Evolutionary conservation across 2,329 filamentous ascomycete genomes (phyloP).

Genomic region (Colletotrichum echinochloae): DNA sequence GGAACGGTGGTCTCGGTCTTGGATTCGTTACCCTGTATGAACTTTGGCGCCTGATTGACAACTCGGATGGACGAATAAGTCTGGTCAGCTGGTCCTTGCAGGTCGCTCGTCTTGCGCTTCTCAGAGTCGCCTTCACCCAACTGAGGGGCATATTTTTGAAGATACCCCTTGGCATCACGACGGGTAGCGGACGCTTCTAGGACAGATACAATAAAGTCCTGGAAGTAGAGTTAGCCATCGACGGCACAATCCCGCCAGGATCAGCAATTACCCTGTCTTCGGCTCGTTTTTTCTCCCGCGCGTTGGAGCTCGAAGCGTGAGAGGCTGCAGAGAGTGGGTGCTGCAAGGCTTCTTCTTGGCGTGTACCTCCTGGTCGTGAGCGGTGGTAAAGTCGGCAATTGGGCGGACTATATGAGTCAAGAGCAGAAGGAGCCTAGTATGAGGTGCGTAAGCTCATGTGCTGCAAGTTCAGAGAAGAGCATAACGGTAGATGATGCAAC

Average conservation of each 20-base stretch:
- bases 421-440: slow-evolving; percentile 20
- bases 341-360: slow-evolving; percentile 34
- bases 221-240: slow-evolving; percentile 30
- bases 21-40: slow-evolving; percentile 49
- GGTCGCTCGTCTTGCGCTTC: slow-evolving; percentile 12
- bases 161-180: slow-evolving; percentile 90
- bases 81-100: slow-evolving; percentile 19
- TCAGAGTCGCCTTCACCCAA: slow-evolving; percentile 19
- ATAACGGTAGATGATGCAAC: neutral
- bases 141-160: slow-evolving; percentile 78
- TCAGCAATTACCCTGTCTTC: slow-evolving; percentile 57
- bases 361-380: slow-evolving; percentile 19
- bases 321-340: slow-evolving; percentile 32
- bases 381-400: slow-evolving; percentile 35
- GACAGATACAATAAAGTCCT: slow-evolving; percentile 90
- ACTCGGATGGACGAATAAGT: slow-evolving; percentile 46
- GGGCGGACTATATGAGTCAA: slow-evolving; percentile 27
- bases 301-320: slow-evolving; percentile 34
- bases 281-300: slow-evolving; percentile 57
- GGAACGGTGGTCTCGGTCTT: slow-evolving; percentile 37
- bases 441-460: neutral
- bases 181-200: slow-evolving; percentile 91
- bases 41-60: slow-evolving; percentile 50
- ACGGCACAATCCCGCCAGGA: too few species aligned
- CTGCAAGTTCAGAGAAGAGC: neutral